phyloP scores from a whole-genome alignment of 495 filamentous ascomycete genomes.

The Penicillium steckii region DNA sequence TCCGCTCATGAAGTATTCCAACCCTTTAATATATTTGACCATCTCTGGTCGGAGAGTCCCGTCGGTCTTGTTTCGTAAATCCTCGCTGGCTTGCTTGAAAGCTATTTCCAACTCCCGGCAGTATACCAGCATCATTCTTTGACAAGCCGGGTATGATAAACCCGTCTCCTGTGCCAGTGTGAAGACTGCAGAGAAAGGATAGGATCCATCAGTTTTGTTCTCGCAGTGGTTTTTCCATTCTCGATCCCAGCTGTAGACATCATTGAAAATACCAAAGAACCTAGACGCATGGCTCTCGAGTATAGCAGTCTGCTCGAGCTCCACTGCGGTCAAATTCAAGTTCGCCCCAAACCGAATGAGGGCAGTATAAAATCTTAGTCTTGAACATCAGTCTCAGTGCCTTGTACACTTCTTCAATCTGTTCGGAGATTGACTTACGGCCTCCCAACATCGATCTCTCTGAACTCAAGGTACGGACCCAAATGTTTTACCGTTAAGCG shows the following conservation, averaged over 20 bases:
- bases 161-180: slow-evolving; percentile 21
- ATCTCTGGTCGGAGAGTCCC: slow-evolving; percentile 8
- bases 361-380: slow-evolving; percentile 18
- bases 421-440: slow-evolving; percentile 2
- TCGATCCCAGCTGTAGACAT: slow-evolving; percentile 26
- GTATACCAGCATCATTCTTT: slow-evolving; percentile 17
- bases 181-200: slow-evolving; percentile 20
- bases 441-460: slow-evolving; percentile 18
- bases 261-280: slow-evolving; percentile 21
- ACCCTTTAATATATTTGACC: slow-evolving; percentile 14
- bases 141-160: slow-evolving; percentile 16
- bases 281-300: slow-evolving; percentile 18
- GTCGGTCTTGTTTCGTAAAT: not conserved
- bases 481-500: slow-evolving; percentile 12
- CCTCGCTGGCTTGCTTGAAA: slow-evolving; percentile 3
- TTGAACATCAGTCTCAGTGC: not conserved
- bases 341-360: slow-evolving; percentile 22
- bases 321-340: slow-evolving; percentile 4
- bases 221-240: slow-evolving; percentile 19
- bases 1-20: slow-evolving; percentile 24
- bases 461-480: slow-evolving; percentile 16
- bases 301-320: slow-evolving; percentile 2
- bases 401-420: not conserved
- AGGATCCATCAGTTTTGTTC: slow-evolving; percentile 16
- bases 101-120: slow-evolving; percentile 20